Conservation (phyloP, 306 rosid genomes). For the Vigna nakashimae region DNA sequence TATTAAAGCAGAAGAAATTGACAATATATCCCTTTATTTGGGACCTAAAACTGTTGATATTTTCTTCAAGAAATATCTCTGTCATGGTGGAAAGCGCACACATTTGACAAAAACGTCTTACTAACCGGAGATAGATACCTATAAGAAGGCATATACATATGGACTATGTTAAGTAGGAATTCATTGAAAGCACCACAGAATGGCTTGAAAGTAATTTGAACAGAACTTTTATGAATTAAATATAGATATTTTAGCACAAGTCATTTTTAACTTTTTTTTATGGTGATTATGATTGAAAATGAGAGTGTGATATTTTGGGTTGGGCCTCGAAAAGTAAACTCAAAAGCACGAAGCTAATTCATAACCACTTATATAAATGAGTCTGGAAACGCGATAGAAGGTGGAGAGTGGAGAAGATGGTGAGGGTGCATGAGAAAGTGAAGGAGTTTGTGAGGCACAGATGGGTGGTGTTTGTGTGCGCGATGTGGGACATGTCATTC, state of each 20-base stretch:
- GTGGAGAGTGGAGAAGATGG: slow-evolving; percentile 27
- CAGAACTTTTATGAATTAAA: background rate
- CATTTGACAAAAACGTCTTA: too few relatives aligned
- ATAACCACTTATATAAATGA: too few relatives aligned
- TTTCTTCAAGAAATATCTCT: background rate
- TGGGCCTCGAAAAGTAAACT: background rate
- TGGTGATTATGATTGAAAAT: background rate
- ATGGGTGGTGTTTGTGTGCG: slow-evolving; percentile 90
- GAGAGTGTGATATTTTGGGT: background rate
- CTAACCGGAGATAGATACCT: too few relatives aligned
- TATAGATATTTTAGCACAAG: background rate
- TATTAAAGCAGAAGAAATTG: too few relatives aligned
- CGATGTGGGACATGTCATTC: slow-evolving; percentile 84
- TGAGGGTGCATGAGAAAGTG: slow-evolving; percentile 49
- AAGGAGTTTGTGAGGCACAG: slow-evolving; percentile 55
- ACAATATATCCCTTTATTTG: too few relatives aligned
- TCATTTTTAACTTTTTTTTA: background rate
- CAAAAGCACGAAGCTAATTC: background rate
- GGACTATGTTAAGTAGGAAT: too few relatives aligned
- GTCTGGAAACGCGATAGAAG: too few relatives aligned
- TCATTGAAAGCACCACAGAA: too few relatives aligned
- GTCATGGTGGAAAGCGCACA: background rate
- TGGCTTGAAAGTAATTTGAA: background rate
- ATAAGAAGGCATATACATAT: too few relatives aligned
- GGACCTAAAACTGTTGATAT: background rate